Percentiles rank a stretch among this genome's conserved stretches.
phyloP scores from a whole-genome alignment of 2,329 filamentous ascomycete species.

The Ophiostoma populinum region DNA sequence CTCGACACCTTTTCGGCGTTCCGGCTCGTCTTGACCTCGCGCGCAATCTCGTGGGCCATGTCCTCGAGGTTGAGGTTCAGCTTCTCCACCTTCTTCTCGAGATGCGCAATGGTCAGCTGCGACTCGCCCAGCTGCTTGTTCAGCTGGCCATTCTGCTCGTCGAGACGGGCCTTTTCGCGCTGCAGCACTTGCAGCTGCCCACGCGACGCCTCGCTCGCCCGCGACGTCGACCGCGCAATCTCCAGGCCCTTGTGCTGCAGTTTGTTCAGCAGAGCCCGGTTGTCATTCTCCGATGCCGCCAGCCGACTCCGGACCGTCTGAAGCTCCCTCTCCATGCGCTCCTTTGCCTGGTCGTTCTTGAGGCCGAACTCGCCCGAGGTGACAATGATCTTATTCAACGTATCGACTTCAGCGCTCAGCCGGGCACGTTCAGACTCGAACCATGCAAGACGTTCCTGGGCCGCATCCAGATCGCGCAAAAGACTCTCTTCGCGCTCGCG shows the following conservation, averaged over 20 bases:
- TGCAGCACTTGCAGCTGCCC: conserved; percentile 60
- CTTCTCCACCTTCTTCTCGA: conserved; percentile 93
- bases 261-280: conserved; percentile 87
- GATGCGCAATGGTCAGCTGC: conserved; percentile 62
- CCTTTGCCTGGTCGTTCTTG: conserved; percentile 85
- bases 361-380: conserved; percentile 80
- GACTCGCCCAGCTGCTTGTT: conserved; percentile 73
- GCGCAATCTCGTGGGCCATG: conserved; percentile 75
- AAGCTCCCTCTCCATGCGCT: conserved; percentile 78
- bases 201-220: conserved; percentile 68
- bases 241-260: conserved; percentile 94
- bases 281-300: conserved; percentile 88
- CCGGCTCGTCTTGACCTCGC: conserved; percentile 76
- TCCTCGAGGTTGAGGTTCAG: conserved; percentile 77
- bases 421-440: conserved; percentile 64
- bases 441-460: conserved; percentile 57
- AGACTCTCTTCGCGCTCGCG: conserved; percentile 66
- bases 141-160: conserved; percentile 68
- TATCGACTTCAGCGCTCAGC: conserved; percentile 65
- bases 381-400: conserved; percentile 70
- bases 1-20: conserved; percentile 82
- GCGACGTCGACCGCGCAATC: conserved; percentile 77
- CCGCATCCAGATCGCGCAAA: conserved; percentile 63
- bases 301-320: conserved; percentile 81
- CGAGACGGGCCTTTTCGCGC: conserved; percentile 63